A percentile compares a stretch with the other conserved stretches of the same genome.
Conservation (phyloP, 768 basidiomycete genomes). For the Mycena rebaudengoi region DNA sequence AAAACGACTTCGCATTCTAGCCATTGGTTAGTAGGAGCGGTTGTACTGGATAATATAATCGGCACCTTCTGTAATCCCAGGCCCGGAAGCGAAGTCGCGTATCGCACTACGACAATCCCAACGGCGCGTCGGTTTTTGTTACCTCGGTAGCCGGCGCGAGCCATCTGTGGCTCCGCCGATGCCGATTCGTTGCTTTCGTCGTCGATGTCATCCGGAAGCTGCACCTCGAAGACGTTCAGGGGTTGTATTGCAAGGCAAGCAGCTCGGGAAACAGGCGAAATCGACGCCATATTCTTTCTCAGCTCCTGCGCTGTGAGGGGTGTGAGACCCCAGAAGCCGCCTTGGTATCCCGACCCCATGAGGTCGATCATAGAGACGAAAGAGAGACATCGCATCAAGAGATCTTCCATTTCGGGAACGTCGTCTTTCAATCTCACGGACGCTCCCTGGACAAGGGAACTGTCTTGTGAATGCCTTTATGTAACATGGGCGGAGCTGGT, state of each 20-base stretch:
- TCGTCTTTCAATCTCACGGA: constrained; percentile 15
- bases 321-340: neutral
- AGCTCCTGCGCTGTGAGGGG: no score
- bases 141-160: neutral
- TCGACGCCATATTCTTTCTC: no score
- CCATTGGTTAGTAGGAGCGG: no score
- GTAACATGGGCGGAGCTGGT: neutral
- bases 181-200: neutral
- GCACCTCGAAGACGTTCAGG: constrained; percentile 13
- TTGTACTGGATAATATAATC: no score
- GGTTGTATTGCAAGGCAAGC: constrained; percentile 19
- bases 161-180: constrained; percentile 1
- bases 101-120: constrained; percentile 19
- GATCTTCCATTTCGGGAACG: neutral
- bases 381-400: neutral
- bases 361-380: neutral
- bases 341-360: neutral
- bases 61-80: constrained; percentile 14
- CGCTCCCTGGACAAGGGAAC: constrained; percentile 14
- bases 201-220: constrained; percentile 21
- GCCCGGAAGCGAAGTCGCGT: constrained; percentile 15
- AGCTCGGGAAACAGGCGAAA: no score
- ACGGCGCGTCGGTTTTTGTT: constrained; percentile 19
- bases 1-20: neutral
- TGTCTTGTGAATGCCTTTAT: neutral